phyloP scores from a whole-genome alignment of 148 eudicot genomes.

The Camellia japonica region DNA sequence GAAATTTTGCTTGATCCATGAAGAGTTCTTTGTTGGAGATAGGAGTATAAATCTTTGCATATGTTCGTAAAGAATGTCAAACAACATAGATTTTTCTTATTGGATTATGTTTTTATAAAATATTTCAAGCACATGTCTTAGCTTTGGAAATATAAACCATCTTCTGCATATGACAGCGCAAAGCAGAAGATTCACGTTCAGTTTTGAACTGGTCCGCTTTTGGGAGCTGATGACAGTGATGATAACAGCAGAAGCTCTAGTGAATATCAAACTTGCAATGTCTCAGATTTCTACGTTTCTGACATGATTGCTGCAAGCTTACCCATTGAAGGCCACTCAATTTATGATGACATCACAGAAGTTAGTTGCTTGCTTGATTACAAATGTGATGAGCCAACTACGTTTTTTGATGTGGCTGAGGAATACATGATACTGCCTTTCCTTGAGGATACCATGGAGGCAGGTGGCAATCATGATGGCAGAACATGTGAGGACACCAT shows the following conservation, averaged over 20 bases:
- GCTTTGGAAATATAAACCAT: neutral
- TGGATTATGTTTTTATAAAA: neutral
- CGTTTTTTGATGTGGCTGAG: conserved; percentile 56
- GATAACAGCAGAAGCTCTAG: conserved; percentile 65
- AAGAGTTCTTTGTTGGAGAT: neutral
- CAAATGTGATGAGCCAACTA: conserved; percentile 51
- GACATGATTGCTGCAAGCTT: conserved; percentile 70
- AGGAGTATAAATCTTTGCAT: neutral
- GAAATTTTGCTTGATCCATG: neutral
- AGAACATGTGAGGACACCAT: conserved; percentile 36
- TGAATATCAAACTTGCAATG: conserved; percentile 67
- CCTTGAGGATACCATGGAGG: conserved; percentile 55
- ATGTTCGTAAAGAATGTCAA: neutral
- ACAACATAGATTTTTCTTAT: neutral
- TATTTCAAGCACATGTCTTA: neutral
- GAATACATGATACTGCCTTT: conserved; percentile 58
- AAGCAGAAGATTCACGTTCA: neutral
- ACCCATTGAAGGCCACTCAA: conserved; percentile 44
- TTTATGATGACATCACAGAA: conserved; percentile 44
- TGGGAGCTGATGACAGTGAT: conserved; percentile 61
- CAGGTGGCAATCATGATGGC: conserved; percentile 32
- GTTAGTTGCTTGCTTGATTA: conserved; percentile 47
- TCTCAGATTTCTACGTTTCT: conserved; percentile 71
- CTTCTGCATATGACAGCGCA: neutral
- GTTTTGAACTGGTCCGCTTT: neutral